Conservation (phyloP, 176 grass and related monocot genomes). For the Echinochloa phyllopogon region DNA sequence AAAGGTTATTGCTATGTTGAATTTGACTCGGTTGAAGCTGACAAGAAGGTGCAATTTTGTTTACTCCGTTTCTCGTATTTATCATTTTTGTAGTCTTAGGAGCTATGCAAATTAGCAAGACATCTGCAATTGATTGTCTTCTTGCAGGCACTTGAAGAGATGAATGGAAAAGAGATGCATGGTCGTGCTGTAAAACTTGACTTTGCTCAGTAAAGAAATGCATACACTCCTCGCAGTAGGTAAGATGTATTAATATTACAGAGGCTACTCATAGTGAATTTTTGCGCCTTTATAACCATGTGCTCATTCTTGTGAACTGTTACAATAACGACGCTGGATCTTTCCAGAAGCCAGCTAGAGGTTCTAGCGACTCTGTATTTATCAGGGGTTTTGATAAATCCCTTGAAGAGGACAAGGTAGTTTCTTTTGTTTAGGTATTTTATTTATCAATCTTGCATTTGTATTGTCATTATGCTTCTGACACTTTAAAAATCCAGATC, state of each 20-base stretch:
- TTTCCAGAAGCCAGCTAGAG: constrained; percentile 60
- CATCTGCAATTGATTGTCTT: constrained; percentile 6
- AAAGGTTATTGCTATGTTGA: constrained; percentile 83
- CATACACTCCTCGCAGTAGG: constrained; percentile 68
- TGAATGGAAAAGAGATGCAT: constrained; percentile 58
- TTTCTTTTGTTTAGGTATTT: constrained; percentile 23
- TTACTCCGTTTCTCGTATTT: no score
- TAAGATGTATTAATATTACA: constrained; percentile 43
- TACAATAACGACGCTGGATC: constrained; percentile 62
- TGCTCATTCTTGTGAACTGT: neutral
- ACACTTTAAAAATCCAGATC: constrained; percentile 55
- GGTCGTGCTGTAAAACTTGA: constrained; percentile 73
- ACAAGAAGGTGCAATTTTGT: constrained; percentile 76
- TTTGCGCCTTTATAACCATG: no score
- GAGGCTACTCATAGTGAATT: no score
- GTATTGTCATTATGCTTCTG: neutral
- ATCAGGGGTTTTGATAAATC: constrained; percentile 72
- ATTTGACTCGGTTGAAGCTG: constrained; percentile 67
- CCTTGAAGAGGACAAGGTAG: constrained; percentile 65
- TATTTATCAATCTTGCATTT: neutral
- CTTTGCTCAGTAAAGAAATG: constrained; percentile 57
- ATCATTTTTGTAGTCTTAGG: no score
- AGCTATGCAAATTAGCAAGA: no score
- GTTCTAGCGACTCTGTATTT: constrained; percentile 61
- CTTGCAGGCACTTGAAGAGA: constrained; percentile 58